A percentile compares a stretch with the other conserved stretches of the same genome.
phyloP scores from a whole-genome alignment of 1,284 basidiomycete species.

The Malassezia pachydermatis region DNA sequence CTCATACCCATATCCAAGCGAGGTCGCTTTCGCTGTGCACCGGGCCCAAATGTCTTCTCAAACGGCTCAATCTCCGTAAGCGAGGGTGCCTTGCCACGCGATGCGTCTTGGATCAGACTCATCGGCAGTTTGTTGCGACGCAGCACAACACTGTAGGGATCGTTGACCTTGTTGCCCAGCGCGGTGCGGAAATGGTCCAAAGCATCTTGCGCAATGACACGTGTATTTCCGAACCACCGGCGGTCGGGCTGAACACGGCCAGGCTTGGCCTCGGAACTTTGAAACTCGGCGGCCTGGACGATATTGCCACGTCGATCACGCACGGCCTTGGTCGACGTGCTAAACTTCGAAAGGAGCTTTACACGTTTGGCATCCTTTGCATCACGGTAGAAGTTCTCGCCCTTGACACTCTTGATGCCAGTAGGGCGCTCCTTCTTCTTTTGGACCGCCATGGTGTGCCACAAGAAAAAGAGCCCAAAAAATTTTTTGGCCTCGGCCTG shows the following conservation, averaged over 20 bases:
- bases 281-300: slow-evolving; percentile 42
- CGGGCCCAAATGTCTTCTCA: slow-evolving; percentile 42
- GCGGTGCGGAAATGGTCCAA: slow-evolving; percentile 54
- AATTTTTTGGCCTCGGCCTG: too few relatives aligned
- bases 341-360: slow-evolving; percentile 42
- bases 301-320: slow-evolving; percentile 44
- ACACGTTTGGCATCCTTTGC: slow-evolving; percentile 45
- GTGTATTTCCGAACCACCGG: slow-evolving; percentile 63
- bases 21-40: slow-evolving; percentile 44
- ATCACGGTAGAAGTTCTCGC: slow-evolving; percentile 48
- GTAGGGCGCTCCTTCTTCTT: slow-evolving; percentile 18
- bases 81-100: slow-evolving; percentile 35
- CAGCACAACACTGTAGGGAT: slow-evolving; percentile 44
- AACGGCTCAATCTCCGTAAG: slow-evolving; percentile 43
- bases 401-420: slow-evolving; percentile 30
- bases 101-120: slow-evolving; percentile 41
- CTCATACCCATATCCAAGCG: slow-evolving; percentile 38
- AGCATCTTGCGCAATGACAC: slow-evolving; percentile 61
- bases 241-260: slow-evolving; percentile 47
- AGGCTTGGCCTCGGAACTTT: slow-evolving; percentile 43
- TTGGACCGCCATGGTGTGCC: slow-evolving; percentile 28
- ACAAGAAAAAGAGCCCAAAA: slow-evolving; percentile 5
- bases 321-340: slow-evolving; percentile 41
- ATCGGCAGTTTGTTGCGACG: slow-evolving; percentile 46
- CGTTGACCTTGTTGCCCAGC: slow-evolving; percentile 37